These are phyloP conservation scores for Fusarium poae DNA, from an alignment of 2,329 filamentous ascomycete genomes.

Conservation along the genomic window DNA sequence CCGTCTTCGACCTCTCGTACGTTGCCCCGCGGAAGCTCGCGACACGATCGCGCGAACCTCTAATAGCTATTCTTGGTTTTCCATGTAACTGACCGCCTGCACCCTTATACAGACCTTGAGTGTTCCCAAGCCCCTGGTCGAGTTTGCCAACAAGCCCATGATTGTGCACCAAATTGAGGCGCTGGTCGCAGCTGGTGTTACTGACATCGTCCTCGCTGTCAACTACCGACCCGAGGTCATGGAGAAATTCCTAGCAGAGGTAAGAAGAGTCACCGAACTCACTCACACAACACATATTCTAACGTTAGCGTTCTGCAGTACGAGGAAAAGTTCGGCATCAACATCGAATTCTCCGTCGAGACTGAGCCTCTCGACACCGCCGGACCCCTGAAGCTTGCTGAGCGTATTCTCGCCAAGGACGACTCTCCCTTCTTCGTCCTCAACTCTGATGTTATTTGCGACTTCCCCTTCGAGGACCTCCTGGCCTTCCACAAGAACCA, in stretches of 20 bases:
- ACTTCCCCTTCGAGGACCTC: constrained; percentile 93
- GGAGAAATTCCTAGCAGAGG: constrained; percentile 92
- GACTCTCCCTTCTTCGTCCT: constrained; percentile 97
- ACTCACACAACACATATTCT: constrained; percentile 14
- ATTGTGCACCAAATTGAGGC: constrained; percentile 98
- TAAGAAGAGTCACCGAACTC: constrained; percentile 54
- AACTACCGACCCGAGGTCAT: constrained; percentile 99
- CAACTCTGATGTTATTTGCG: constrained; percentile 98
- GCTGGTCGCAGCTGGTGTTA: constrained; percentile 92
- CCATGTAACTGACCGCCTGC: constrained; percentile 41
- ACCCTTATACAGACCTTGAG: constrained; percentile 80
- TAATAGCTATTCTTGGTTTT: background rate
- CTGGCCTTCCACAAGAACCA: constrained; percentile 93
- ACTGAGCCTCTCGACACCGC: constrained; percentile 94
- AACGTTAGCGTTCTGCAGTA: constrained; percentile 67
- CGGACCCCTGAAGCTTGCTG: constrained; percentile 93
- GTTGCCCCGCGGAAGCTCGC: constrained; percentile 51
- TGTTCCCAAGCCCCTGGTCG: constrained; percentile 95
- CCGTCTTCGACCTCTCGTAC: constrained; percentile 93
- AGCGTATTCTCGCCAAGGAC: constrained; percentile 92
- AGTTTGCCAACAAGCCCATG: constrained; percentile 99
- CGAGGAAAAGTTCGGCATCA: constrained; percentile 91
- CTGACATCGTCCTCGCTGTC: constrained; percentile 96
- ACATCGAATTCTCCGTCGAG: constrained; percentile 97
- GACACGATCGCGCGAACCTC: constrained; percentile 28